Evolutionary conservation across 2,329 filamentous ascomycete species (phyloP), one percentile per base, ranked within the genome.

Genomic region (Arthrobotrys entomopaga): DNA sequence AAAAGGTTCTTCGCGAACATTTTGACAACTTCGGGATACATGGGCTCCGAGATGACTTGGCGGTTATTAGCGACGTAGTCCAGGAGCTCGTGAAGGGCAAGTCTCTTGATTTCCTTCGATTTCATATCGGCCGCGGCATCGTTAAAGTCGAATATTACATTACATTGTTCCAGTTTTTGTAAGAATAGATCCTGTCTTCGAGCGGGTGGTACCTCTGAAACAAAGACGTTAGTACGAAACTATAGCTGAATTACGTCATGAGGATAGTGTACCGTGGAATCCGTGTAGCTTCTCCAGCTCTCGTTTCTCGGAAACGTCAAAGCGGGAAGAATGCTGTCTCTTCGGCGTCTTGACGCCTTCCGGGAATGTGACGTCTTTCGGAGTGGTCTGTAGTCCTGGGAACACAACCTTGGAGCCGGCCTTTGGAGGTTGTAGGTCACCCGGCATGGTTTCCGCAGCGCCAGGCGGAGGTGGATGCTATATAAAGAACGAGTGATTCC

Each of bases 1-100:
- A 99, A 99, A 52, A 99, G 84, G 81, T 99, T 99, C 87, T 98
- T 99, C 81, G 91, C 90, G 82, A 99, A 99, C 95, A 99, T 99
- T 78, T 98, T 94, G 38, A 99, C 95, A 24, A 99, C 95, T 75
- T 92, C 90, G 40, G 95, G 95, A 80, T 99, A 99, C 95, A 99
- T 99, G 65, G 93, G 92, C 82, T 99, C 95, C 1, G 93, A 97
- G 80, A 99, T 99, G 80, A 99, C 95, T 80, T 97, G 94, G 79
- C 95, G 88, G 82, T 99, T 99, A 83, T 98, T 98, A 79, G 95
- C 94, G 69, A 99, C 95, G 81, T 99, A 99, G 82, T 99, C 95
- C 77, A 99, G 87, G 76, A 99, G 86, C 82, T 99, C 95, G 81
- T 99, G 95, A 50, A 99, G 86, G 48, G 95, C 95, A 78, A 99